These are phyloP conservation scores for Boletus rufocinnamomeus DNA, from an alignment of 768 basidiomycete genomes.

Conservation along the genomic window DNA sequence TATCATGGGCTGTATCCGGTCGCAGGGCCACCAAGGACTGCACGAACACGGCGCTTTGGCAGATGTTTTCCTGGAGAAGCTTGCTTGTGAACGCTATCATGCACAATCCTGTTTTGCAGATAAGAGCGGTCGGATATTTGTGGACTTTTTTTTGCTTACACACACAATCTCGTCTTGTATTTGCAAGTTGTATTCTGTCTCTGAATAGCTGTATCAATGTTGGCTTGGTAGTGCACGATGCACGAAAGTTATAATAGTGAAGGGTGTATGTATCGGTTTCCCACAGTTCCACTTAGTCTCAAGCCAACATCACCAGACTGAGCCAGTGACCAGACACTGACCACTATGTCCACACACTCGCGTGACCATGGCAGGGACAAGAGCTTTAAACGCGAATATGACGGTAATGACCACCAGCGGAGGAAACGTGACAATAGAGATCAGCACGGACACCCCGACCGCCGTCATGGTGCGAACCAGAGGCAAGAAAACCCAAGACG, in stretches of 20 bases:
- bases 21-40: constrained; percentile 8
- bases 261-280: constrained; percentile 9
- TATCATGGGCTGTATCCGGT: constrained; percentile 11
- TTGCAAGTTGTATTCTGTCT: neutral
- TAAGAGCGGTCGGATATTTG: neutral
- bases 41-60: constrained; percentile 18
- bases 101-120: neutral
- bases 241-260: no score
- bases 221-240: neutral
- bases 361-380: constrained; percentile 18
- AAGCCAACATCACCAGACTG: neutral
- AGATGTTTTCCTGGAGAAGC: constrained; percentile 14
- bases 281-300: constrained; percentile 12
- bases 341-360: constrained; percentile 18
- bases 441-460: constrained; percentile 15
- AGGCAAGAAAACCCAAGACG: constrained; percentile 20
- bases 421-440: constrained; percentile 11
- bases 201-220: neutral
- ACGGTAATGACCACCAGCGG: constrained; percentile 13
- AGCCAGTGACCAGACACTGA: no score
- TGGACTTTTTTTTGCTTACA: neutral
- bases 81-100: constrained; percentile 10
- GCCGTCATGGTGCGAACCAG: constrained; percentile 17
- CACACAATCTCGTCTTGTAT: neutral
- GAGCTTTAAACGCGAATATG: constrained; percentile 15